These are phyloP conservation scores for Colletotrichum sp. DNA, from an alignment of 2,329 filamentous ascomycete genomes.

Conservation along the genomic window DNA sequence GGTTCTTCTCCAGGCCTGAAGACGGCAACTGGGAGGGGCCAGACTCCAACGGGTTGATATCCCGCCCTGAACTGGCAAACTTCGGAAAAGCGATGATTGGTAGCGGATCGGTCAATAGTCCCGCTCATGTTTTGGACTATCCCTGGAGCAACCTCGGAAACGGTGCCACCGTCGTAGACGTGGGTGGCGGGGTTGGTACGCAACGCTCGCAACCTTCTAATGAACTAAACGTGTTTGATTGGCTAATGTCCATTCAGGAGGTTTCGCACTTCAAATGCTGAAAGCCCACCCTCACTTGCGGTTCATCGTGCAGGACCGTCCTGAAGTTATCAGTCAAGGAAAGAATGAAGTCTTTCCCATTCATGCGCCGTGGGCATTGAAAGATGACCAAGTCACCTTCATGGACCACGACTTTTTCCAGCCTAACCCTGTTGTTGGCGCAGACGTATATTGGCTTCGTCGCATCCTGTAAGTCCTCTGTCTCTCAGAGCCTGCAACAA, in stretches of 20 bases:
- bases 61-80: background rate
- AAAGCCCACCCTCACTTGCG: constrained; percentile 34
- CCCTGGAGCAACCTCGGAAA: background rate
- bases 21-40: background rate
- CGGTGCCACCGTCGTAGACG: background rate
- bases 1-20: background rate
- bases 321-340: constrained; percentile 27
- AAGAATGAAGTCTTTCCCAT: constrained; percentile 31
- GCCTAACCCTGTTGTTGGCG: constrained; percentile 29
- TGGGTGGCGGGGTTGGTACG: background rate
- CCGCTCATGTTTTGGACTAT: background rate
- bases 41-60: background rate
- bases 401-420: constrained; percentile 36
- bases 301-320: constrained; percentile 40
- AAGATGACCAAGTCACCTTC: constrained; percentile 22
- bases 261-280: constrained; percentile 31
- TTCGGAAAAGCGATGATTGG: background rate
- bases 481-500: background rate
- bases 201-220: background rate
- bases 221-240: background rate
- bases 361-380: constrained; percentile 25
- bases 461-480: constrained; percentile 23
- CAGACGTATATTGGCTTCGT: constrained; percentile 36
- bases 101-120: background rate
- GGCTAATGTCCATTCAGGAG: constrained; percentile 23